phyloP scores from a whole-genome alignment of 495 filamentous ascomycete genomes.

The Saxophila tyrrhenica region DNA sequence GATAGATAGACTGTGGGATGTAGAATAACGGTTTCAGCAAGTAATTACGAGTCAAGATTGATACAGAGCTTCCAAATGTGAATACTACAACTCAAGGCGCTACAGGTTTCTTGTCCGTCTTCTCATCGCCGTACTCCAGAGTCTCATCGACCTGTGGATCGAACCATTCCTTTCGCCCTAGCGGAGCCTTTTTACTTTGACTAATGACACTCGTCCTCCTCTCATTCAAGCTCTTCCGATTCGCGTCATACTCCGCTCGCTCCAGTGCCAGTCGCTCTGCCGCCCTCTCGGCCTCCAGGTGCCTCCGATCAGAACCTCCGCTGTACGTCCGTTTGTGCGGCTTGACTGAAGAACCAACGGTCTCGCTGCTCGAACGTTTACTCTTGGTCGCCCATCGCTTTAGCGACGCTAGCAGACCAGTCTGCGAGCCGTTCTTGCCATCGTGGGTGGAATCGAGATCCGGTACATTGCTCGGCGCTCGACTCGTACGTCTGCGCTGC shows the following conservation, averaged over 20 bases:
- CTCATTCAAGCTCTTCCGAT: slow-evolving; percentile 6
- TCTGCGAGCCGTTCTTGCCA: background rate
- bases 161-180: background rate
- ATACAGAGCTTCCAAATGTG: too few species aligned
- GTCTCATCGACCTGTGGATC: background rate
- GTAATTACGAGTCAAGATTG: too few species aligned
- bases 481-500: background rate
- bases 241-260: slow-evolving; percentile 7
- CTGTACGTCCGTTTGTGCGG: slow-evolving; percentile 8
- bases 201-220: slow-evolving; percentile 4
- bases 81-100: too few species aligned
- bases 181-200: background rate
- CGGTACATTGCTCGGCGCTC: background rate
- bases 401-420: background rate
- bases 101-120: background rate
- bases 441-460: background rate
- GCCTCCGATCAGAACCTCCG: slow-evolving; percentile 12
- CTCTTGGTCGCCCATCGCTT: slow-evolving; percentile 2
- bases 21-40: too few species aligned
- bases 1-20: background rate
- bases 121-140: background rate
- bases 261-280: slow-evolving; percentile 13
- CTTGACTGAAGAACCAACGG: too few species aligned
- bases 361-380: background rate
- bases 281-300: slow-evolving; percentile 9